Percentiles rank a stretch among this genome's conserved stretches.
phyloP scores from a whole-genome alignment of 116 monocot genomes.

The Phalaenopsis hybrid region DNA sequence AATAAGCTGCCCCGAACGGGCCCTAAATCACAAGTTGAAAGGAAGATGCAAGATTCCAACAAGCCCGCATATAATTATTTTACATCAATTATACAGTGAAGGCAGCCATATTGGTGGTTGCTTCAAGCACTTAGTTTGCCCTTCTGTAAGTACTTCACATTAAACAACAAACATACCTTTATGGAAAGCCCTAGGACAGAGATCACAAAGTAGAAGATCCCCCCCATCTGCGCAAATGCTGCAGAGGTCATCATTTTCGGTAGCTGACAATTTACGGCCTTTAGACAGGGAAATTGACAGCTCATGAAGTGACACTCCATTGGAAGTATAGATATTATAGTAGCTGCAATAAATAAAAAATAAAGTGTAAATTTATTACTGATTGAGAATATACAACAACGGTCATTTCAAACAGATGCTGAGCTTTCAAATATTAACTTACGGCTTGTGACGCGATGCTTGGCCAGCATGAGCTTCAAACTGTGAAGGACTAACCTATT shows the following conservation, averaged over 20 bases:
- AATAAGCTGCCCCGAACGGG: too few species aligned
- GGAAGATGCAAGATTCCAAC: neutral
- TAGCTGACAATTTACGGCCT: slow-evolving; percentile 38
- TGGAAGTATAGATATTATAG: slow-evolving; percentile 89
- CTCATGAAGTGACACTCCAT: slow-evolving; percentile 92
- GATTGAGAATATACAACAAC: neutral
- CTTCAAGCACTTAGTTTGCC: neutral
- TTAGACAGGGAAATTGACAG: slow-evolving; percentile 67
- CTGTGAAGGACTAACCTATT: slow-evolving; percentile 89
- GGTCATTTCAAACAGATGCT: neutral
- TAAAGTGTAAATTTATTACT: neutral
- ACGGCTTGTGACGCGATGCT: slow-evolving; percentile 84
- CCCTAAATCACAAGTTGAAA: neutral
- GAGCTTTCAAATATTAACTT: slow-evolving; percentile 28
- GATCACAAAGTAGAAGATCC: slow-evolving; percentile 82
- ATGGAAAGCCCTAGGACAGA: slow-evolving; percentile 93
- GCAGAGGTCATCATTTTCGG: slow-evolving; percentile 83
- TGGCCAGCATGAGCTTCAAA: slow-evolving; percentile 99
- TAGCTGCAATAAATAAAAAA: slow-evolving; percentile 48
- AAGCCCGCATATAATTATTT: neutral
- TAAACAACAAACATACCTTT: slow-evolving; percentile 41
- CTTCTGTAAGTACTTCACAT: neutral
- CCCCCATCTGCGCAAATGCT: slow-evolving; percentile 89
- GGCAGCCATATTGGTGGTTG: neutral
- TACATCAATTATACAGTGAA: neutral